Evolutionary conservation across 176 grass and related monocot species (phyloP).

Genomic region (Cocos nucifera): DNA sequence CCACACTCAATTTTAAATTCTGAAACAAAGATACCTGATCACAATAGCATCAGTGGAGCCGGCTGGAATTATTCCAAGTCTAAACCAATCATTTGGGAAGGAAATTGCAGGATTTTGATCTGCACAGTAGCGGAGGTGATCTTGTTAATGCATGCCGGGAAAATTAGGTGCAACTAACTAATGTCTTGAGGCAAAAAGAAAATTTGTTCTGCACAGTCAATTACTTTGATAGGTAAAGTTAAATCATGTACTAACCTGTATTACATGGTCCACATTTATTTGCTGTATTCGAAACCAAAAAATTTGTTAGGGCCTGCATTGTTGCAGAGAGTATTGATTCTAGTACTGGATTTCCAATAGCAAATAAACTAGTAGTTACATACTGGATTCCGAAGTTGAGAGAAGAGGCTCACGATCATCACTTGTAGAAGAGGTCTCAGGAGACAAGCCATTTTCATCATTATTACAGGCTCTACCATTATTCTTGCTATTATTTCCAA

Average conservation of each 20-base stretch:
- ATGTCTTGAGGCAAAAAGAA: not conserved
- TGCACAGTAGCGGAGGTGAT: conserved; percentile 16
- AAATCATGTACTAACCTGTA: conserved; percentile 13
- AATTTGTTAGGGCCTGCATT: not conserved
- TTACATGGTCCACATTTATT: conserved; percentile 3
- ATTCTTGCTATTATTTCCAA: conserved; percentile 21
- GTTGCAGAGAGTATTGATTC: not conserved
- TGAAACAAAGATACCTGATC: conserved; percentile 48
- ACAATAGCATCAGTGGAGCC: conserved; percentile 96
- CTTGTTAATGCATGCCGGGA: no score
- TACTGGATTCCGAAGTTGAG: conserved; percentile 36
- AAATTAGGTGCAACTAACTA: no score
- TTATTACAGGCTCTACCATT: conserved; percentile 23
- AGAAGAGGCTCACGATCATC: conserved; percentile 90
- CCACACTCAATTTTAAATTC: no score
- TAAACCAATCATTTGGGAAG: conserved; percentile 93
- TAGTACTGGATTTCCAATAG: conserved; percentile 1
- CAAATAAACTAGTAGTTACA: conserved; percentile 31
- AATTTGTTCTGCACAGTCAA: not conserved
- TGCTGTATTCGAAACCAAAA: conserved; percentile 25
- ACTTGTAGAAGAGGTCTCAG: conserved; percentile 38
- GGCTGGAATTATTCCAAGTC: conserved; percentile 88
- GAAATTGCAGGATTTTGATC: conserved; percentile 38
- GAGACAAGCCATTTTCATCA: conserved; percentile 36
- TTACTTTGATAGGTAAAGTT: not conserved